A percentile compares a stretch with the other conserved stretches of the same genome.
phyloP scores from a whole-genome alignment of 805 yeast genomes.

The Cyberlindnera misumaiensis region DNA sequence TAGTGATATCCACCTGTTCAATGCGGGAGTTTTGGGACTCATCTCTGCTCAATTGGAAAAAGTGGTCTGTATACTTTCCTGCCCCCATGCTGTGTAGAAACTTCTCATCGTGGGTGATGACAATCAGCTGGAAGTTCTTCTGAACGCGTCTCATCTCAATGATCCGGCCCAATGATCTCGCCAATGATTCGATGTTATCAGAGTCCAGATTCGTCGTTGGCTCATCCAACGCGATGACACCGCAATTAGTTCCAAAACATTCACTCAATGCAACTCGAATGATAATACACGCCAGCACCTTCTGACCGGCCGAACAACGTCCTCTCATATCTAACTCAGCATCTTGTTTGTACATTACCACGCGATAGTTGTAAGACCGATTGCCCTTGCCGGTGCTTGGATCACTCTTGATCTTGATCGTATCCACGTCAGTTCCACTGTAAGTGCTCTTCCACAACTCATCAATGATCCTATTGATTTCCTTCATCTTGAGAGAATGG shows the following conservation, averaged over 20 bases:
- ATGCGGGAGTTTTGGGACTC: slow-evolving; percentile 77
- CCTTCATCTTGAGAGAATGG: slow-evolving; percentile 88
- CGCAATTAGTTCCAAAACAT: slow-evolving; percentile 91
- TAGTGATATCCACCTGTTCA: slow-evolving; percentile 42
- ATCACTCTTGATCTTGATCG: slow-evolving; percentile 81
- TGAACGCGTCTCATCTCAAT: slow-evolving; percentile 72
- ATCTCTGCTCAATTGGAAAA: slow-evolving; percentile 74
- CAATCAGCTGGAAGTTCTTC: slow-evolving; percentile 86
- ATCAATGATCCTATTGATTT: slow-evolving; percentile 78
- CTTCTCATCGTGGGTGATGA: slow-evolving; percentile 94
- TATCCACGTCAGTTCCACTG: slow-evolving; percentile 91
- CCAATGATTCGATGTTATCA: slow-evolving; percentile 84
- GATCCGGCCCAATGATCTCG: slow-evolving; percentile 67
- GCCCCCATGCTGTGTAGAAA: slow-evolving; percentile 85
- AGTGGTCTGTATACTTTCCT: slow-evolving; percentile 76
- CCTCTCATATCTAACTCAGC: slow-evolving; percentile 97
- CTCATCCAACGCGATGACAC: slow-evolving; percentile 93
- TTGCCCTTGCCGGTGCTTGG: slow-evolving; percentile 32
- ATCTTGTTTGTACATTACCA: slow-evolving; percentile 89
- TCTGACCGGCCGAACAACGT: slow-evolving; percentile 96
- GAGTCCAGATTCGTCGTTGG: slow-evolving; percentile 94
- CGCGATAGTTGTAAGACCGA: slow-evolving; percentile 77
- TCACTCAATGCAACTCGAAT: slow-evolving; percentile 90
- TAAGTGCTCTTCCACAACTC: slow-evolving; percentile 94
- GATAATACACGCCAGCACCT: slow-evolving; percentile 85